phyloP scores from a whole-genome alignment of 768 basidiomycete genomes.

The Hericium rajendrae region DNA sequence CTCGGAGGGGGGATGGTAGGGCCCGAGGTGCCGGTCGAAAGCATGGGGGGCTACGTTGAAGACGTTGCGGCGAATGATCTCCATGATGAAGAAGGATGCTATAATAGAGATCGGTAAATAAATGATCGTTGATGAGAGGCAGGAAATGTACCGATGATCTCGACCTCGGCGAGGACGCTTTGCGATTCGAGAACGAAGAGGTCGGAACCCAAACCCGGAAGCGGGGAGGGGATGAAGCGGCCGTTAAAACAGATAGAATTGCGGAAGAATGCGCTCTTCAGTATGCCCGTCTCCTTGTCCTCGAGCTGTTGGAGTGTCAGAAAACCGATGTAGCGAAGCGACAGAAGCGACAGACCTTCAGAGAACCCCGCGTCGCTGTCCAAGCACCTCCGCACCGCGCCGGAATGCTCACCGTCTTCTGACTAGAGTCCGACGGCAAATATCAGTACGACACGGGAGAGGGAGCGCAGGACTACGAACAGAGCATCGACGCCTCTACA shows the following conservation, averaged over 20 bases:
- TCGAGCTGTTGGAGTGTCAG: constrained; percentile 6
- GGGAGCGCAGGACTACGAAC: not conserved
- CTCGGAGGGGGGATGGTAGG: not conserved
- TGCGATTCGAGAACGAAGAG: constrained; percentile 1
- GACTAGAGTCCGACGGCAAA: not conserved
- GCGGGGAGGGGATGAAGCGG: not conserved
- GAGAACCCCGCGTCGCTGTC: constrained; percentile 8
- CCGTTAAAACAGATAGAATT: constrained; percentile 3
- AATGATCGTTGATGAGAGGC: not conserved
- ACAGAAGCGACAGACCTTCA: constrained; percentile 1
- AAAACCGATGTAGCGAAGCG: not conserved
- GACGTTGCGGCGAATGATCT: constrained; percentile 11
- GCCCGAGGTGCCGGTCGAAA: constrained; percentile 9
- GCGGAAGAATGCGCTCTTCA: constrained; percentile 8
- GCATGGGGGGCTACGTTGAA: constrained; percentile 7
- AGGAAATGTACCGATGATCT: constrained; percentile 9
- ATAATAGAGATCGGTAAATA: not conserved
- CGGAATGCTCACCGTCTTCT: constrained; percentile 5
- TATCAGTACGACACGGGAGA: too few relatives aligned
- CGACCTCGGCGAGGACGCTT: constrained; percentile 2
- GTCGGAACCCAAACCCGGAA: constrained; percentile 5
- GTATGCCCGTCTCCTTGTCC: not conserved
- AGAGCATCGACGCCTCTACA: constrained; percentile 6
- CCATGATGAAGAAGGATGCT: constrained; percentile 13
- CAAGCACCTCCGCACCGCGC: constrained; percentile 9